A percentile compares a stretch with the other conserved stretches of the same genome.
Conservation (phyloP, 148 eudicot genomes). For the Polygonum aviculare region DNA sequence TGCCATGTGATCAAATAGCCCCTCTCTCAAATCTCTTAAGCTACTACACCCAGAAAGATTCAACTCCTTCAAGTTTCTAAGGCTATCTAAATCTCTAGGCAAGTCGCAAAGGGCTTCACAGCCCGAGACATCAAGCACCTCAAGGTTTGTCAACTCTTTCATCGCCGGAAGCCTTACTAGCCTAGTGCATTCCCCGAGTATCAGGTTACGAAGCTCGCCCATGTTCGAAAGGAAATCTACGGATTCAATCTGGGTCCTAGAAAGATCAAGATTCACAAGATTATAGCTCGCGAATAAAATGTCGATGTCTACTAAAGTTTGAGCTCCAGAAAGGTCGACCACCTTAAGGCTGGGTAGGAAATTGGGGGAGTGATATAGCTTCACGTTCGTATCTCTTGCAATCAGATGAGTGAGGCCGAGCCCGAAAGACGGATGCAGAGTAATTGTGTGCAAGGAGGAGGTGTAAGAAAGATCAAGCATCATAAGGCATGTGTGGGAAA, state of each 20-base stretch:
- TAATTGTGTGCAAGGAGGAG: background rate
- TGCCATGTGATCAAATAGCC: background rate
- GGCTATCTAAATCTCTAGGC: background rate
- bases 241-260: background rate
- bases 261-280: background rate
- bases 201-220: background rate
- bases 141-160: background rate
- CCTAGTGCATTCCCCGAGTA: background rate
- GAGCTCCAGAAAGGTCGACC: background rate
- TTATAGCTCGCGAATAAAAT: too few relatives aligned
- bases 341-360: background rate
- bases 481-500: background rate
- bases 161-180: background rate
- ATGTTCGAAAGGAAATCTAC: background rate
- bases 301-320: background rate
- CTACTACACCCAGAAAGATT: too few relatives aligned
- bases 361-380: too few relatives aligned
- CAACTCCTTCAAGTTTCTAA: background rate
- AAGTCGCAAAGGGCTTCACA: background rate
- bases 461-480: background rate
- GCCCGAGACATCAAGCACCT: background rate
- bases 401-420: background rate
- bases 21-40: background rate
- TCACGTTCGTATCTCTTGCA: background rate
- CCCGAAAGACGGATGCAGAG: too few relatives aligned